Base-by-base conservation (phyloP, 768 basidiomycete species). In the Rhodotorula diobovata region DNA sequence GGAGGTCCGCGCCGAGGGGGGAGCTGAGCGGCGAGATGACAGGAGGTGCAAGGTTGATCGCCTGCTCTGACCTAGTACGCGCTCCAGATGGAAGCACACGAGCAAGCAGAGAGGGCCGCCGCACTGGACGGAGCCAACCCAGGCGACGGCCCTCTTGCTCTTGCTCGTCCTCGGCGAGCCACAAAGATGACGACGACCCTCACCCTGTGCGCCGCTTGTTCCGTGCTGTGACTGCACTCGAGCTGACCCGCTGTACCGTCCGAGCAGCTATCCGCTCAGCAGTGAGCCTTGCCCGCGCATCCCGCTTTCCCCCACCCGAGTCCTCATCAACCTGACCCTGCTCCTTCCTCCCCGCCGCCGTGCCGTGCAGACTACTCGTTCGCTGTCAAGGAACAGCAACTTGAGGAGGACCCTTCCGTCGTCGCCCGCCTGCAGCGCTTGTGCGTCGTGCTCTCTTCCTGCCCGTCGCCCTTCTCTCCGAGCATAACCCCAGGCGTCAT, bases 311-410 rank as follows among this genome's bases (percentile, higher is more conserved):
- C 32, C 59, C 63, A 92, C 93, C 77, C 91, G 90, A 0, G 84
- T 18, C 58, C 91, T 25, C 45, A 48, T 43, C 59, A 35, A 28
- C 23, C 41, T 57, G 32, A 58, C 21, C 55, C 25, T 20, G 15
- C 25, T 20, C n/a, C 45, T 92, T 92, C 76, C 90, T 89, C 0
- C n/a, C n/a, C 58, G 15, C 10, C 15, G 8, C 41, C 11, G 7
- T n/a, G 41, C 41, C 41, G 56, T 15, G 90, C 91, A 56, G 93
- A 94, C 81, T 95, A 92, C 78, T 91, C 91, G 12, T 94, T 95
- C 83, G 92, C 90, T 79, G 93, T 92, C 55, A 96, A 97, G 80
- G 94, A 96, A 78, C 88, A 93, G 0, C 96, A 98, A 79, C 91
- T 93, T 8, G 76, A 78, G 78, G 96, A 99, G 80, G 96, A 98